Percentiles rank a stretch among this genome's conserved stretches.
Evolutionary conservation across 2,329 filamentous ascomycete genomes (phyloP).

Genomic region (Acephala macrosclerotiorum): DNA sequence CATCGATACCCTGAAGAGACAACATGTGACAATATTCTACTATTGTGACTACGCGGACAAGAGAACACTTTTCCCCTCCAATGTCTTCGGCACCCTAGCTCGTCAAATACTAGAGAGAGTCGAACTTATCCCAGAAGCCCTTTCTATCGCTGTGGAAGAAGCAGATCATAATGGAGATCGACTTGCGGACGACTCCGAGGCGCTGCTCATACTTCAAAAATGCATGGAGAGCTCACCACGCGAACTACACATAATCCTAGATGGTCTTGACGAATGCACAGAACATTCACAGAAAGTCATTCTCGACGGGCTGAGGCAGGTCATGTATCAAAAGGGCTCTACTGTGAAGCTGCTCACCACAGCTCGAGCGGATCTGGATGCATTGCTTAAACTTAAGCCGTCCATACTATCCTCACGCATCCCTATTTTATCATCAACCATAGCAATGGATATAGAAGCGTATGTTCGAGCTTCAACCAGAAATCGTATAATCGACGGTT

Average conservation of each 20-base stretch:
- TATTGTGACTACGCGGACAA: conserved; percentile 34
- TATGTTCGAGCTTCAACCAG: conserved; percentile 22
- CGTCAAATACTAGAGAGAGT: conserved; percentile 16
- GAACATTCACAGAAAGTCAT: conserved; percentile 19
- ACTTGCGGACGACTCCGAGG: conserved; percentile 5
- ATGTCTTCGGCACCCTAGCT: conserved; percentile 26
- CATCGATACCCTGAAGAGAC: conserved; percentile 19
- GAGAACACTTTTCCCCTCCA: conserved; percentile 24
- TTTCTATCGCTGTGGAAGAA: conserved; percentile 14
- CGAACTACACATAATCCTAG: conserved; percentile 19
- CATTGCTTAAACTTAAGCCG: conserved; percentile 2
- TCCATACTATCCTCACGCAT: background rate
- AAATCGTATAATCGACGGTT: conserved; percentile 11
- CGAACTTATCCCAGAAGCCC: conserved; percentile 17
- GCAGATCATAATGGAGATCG: conserved; percentile 18
- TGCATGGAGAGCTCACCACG: background rate
- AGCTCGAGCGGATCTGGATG: conserved; percentile 18
- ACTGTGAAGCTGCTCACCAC: conserved; percentile 22
- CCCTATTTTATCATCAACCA: conserved; percentile 10
- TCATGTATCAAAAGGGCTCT: background rate
- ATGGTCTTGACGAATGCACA: conserved; percentile 26
- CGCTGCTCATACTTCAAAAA: conserved; percentile 14
- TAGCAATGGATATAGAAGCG: conserved; percentile 20
- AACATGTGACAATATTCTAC: conserved; percentile 11
- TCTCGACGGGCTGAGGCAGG: conserved; percentile 4